Evolutionary conservation across 1,284 basidiomycete species (phyloP), one percentile per base, ranked within the genome.

Genomic region (Ganoderma boninense): DNA sequence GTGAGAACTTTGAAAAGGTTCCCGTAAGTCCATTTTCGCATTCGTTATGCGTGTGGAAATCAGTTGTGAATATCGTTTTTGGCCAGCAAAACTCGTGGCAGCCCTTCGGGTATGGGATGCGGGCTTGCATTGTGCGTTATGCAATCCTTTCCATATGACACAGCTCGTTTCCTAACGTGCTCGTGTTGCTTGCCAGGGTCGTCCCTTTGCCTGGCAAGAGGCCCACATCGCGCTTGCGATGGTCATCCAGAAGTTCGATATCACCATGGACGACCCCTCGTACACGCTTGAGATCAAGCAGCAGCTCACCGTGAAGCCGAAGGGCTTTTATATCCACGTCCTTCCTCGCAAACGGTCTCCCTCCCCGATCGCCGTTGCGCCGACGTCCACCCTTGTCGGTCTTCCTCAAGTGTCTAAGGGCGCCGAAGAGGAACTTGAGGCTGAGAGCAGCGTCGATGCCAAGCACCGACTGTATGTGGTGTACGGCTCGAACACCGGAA

Each of bases 141-240:
- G 14, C 35, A 6, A 46, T 23, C 23, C 18, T 20, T 40, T 14
- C 3, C 56, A 18, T 16, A 23, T 42, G 11, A 40, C n/a, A 6
- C 57, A 38, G 38, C 3, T 40, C 56, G n/a, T n/a, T 60, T 16
- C 20, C 40, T 64, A 29, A 63, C 43, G 18, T 18, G n/a, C n/a
- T 49, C 18, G 20, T 10, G n/a, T n/a, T n/a, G n/a, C n/a, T 18
- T 26, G 4, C 4, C 60, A 79, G 78, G 83, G 85, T 8, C 80
- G 86, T 11, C 81, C 84, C 0, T 86, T 88, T 44, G 84, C 86
- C 0, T 84, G 85, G 83, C 87, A 88, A 72, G 87, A 88, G 76
- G 82, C 83, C 1, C 75, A 79, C 52, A 80, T 87, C 23, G 83
- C 83, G n/a, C 76, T 88, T 16, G 82, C 83, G 0, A 77, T 79